Evolutionary conservation across 768 basidiomycete species (phyloP).

Genomic region (Boletus reticulatus): DNA sequence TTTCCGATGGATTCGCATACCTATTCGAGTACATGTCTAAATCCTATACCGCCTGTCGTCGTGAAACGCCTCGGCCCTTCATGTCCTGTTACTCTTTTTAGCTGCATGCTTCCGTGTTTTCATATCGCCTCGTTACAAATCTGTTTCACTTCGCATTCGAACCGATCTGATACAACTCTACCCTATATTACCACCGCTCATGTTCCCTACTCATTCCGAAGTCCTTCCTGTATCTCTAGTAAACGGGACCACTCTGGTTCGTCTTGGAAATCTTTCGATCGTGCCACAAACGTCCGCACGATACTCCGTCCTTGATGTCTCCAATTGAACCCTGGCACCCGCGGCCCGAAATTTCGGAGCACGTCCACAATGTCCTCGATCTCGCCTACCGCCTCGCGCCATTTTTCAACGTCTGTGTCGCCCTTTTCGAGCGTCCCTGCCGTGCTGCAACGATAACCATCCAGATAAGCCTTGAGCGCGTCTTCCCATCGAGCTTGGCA

Average conservation of each 20-base stretch:
- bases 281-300: constrained; percentile 84
- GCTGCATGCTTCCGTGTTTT: constrained; percentile 16
- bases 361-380: constrained; percentile 85
- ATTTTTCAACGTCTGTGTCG: constrained; percentile 64
- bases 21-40: not conserved
- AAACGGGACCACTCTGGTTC: constrained; percentile 81
- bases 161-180: constrained; percentile 1
- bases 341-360: constrained; percentile 79
- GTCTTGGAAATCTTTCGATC: constrained; percentile 85
- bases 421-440: constrained; percentile 62
- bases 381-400: constrained; percentile 74
- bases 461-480: constrained; percentile 78
- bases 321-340: constrained; percentile 66
- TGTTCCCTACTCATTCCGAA: constrained; percentile 13
- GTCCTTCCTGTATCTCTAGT: constrained; percentile 47
- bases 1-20: not conserved
- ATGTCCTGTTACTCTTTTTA: not conserved
- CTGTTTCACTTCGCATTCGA: not conserved
- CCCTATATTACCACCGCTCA: constrained; percentile 19
- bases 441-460: constrained; percentile 74
- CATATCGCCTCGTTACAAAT: not conserved
- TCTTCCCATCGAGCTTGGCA: constrained; percentile 74
- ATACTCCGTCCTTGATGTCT: constrained; percentile 82
- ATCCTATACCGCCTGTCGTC: constrained; percentile 5
- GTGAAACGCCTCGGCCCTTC: constrained; percentile 18